Percentiles rank a stretch among this genome's conserved stretches.
phyloP scores from a whole-genome alignment of 2,329 filamentous ascomycete genomes.

The Leptographium galeiforme region DNA sequence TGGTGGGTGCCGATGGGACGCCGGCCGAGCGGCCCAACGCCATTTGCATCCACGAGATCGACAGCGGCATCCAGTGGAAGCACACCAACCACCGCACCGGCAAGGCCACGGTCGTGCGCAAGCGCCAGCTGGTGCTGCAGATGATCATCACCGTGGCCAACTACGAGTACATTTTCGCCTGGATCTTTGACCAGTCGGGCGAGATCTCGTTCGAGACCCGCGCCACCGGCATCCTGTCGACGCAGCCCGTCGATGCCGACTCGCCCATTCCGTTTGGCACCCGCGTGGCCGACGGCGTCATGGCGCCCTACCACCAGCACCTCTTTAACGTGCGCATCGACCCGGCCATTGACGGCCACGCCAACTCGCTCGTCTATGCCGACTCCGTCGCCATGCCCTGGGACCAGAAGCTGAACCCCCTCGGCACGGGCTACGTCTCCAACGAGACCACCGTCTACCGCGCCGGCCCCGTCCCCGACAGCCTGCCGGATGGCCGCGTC shows the following conservation, averaged over 20 bases:
- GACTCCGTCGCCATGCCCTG: slow-evolving; percentile 28
- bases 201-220: slow-evolving; percentile 47
- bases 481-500: slow-evolving; percentile 34
- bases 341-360: slow-evolving; percentile 43
- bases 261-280: too few species aligned
- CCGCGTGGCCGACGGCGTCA: slow-evolving; percentile 45
- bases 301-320: slow-evolving; percentile 59
- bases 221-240: slow-evolving; percentile 53
- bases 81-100: slow-evolving; percentile 51
- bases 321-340: slow-evolving; percentile 53
- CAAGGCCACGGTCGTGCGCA: slow-evolving; percentile 18
- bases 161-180: slow-evolving; percentile 44
- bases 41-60: slow-evolving; percentile 56
- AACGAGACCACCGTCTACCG: slow-evolving; percentile 28
- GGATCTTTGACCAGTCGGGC: slow-evolving; percentile 46
- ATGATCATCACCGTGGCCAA: slow-evolving; percentile 57
- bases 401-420: slow-evolving; percentile 30
- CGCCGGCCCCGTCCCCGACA: slow-evolving; percentile 31
- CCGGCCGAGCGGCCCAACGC: slow-evolving; percentile 36
- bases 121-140: slow-evolving; percentile 50
- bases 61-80: slow-evolving; percentile 58
- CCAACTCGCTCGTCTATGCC: slow-evolving; percentile 34
- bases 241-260: slow-evolving; percentile 34
- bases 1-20: slow-evolving; percentile 36
- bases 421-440: slow-evolving; percentile 26